Percentiles rank a stretch among this genome's conserved stretches.
Evolutionary conservation across 2,329 filamentous ascomycete species (phyloP).

Genomic region (Cladosporium sp.): DNA sequence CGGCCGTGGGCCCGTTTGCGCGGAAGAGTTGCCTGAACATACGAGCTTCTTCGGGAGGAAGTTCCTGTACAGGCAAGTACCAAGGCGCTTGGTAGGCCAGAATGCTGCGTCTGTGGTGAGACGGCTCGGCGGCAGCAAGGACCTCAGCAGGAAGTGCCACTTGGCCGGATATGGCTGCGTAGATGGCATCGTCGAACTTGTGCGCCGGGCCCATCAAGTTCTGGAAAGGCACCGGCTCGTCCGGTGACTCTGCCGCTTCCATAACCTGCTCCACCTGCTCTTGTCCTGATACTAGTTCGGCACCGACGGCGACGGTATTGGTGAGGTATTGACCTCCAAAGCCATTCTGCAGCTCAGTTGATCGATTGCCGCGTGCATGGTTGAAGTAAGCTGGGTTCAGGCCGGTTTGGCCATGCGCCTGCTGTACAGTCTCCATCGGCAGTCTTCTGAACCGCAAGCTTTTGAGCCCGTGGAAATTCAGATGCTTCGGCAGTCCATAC

Average conservation of each 20-base stretch:
- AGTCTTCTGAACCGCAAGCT: constrained; percentile 38
- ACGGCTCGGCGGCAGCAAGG: background rate
- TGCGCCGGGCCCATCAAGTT: constrained; percentile 10
- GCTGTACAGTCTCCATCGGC: constrained; percentile 18
- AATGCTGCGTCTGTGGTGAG: constrained; percentile 12
- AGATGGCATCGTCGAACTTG: constrained; percentile 19
- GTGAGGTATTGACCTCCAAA: constrained; percentile 21
- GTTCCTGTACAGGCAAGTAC: background rate
- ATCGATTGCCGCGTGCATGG: constrained; percentile 23
- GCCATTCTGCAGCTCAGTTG: constrained; percentile 20
- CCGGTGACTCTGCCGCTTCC: background rate
- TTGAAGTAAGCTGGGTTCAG: constrained; percentile 8
- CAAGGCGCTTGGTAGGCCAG: constrained; percentile 17
- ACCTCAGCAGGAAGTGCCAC: constrained; percentile 11
- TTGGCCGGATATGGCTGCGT: constrained; percentile 11
- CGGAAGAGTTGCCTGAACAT: constrained; percentile 6
- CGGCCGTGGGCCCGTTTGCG: background rate
- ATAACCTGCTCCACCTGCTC: constrained; percentile 13
- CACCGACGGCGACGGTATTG: constrained; percentile 12
- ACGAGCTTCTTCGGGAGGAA: background rate
- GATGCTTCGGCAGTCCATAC: constrained; percentile 18
- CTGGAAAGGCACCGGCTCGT: background rate
- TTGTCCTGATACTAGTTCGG: constrained; percentile 14
- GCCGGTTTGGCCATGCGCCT: background rate
- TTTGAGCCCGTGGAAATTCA: constrained; percentile 32